A percentile compares a stretch with the other conserved stretches of the same genome.
Conservation (phyloP, 148 eudicot genomes). For the Amaranthus hypochondriacus region DNA sequence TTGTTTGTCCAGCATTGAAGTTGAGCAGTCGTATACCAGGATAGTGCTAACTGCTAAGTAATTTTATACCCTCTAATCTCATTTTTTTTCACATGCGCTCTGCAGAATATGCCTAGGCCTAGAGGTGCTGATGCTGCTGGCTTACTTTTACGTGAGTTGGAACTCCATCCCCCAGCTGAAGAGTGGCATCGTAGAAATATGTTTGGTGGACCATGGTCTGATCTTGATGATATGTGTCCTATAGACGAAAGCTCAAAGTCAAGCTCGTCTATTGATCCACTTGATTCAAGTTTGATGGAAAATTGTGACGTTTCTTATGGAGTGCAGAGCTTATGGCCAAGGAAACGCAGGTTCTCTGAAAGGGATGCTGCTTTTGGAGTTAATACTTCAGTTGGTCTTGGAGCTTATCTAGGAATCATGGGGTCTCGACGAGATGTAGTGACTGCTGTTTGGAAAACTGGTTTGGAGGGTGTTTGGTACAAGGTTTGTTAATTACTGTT, state of each 20-base stretch:
- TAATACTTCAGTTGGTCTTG: slow-evolving; percentile 91
- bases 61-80: neutral
- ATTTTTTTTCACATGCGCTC: slow-evolving; percentile 2
- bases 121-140: slow-evolving; percentile 99
- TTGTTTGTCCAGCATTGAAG: neutral
- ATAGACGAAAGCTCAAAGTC: slow-evolving; percentile 47
- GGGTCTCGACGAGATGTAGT: slow-evolving; percentile 97
- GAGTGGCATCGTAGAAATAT: slow-evolving; percentile 97
- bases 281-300: slow-evolving; percentile 46
- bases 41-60: too few relatives aligned
- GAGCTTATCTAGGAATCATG: slow-evolving; percentile 98
- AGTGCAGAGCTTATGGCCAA: slow-evolving; percentile 86
- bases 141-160: slow-evolving; percentile 81
- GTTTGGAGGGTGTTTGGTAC: slow-evolving; percentile 96
- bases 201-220: slow-evolving; percentile 98
- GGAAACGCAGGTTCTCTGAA: slow-evolving; percentile 91
- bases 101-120: slow-evolving; percentile 98
- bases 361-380: slow-evolving; percentile 97
- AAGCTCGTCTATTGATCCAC: slow-evolving; percentile 41
- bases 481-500: slow-evolving; percentile 45
- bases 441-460: slow-evolving; percentile 94
- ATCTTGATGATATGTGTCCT: slow-evolving; percentile 59
- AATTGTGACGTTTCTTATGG: slow-evolving; percentile 55
- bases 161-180: slow-evolving; percentile 99
- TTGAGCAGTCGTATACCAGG: too few relatives aligned